Percentiles rank a stretch among this genome's conserved stretches.
Evolutionary conservation across 2,329 filamentous ascomycete genomes (phyloP).

Genomic region (Metarhizium brunneum): DNA sequence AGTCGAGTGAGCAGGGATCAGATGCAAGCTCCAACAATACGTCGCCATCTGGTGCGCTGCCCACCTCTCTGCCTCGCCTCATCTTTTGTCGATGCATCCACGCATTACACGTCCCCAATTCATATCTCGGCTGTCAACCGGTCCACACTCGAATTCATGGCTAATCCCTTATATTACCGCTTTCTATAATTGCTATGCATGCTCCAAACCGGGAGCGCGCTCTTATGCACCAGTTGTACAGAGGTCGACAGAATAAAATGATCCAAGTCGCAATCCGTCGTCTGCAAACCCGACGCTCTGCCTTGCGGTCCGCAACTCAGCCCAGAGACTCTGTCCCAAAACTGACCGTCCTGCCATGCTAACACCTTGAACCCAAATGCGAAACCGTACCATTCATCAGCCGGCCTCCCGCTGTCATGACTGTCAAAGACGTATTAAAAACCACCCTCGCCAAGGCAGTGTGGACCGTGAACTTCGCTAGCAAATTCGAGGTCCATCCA

Average conservation of each 20-base stretch:
- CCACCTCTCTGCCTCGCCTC: too few species aligned
- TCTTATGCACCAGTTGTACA: slow-evolving; percentile 8
- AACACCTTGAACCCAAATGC: slow-evolving; percentile 7
- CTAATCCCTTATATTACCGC: not conserved
- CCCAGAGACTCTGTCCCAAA: slow-evolving; percentile 3
- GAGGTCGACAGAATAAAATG: not conserved
- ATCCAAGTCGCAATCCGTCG: not conserved
- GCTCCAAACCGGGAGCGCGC: slow-evolving; percentile 5
- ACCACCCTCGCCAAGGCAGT: slow-evolving; percentile 5
- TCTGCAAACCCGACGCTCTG: slow-evolving; percentile 1
- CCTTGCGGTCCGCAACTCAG: slow-evolving; percentile 4
- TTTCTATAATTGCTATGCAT: slow-evolving; percentile 2
- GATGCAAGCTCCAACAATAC: too few species aligned
- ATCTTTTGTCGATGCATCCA: too few species aligned
- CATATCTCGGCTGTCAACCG: not conserved
- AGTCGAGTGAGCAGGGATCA: too few species aligned
- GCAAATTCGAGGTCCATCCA: not conserved
- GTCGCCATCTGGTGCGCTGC: too few species aligned
- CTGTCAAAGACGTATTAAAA: slow-evolving; percentile 18
- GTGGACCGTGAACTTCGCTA: slow-evolving; percentile 1
- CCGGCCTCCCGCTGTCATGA: slow-evolving; percentile 21
- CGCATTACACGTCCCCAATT: not conserved
- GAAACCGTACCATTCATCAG: slow-evolving; percentile 12
- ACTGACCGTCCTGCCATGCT: slow-evolving; percentile 6
- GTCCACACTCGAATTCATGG: not conserved